Conservation (phyloP, 352 stramenopile species). For the Phytophthora nicotianae region DNA sequence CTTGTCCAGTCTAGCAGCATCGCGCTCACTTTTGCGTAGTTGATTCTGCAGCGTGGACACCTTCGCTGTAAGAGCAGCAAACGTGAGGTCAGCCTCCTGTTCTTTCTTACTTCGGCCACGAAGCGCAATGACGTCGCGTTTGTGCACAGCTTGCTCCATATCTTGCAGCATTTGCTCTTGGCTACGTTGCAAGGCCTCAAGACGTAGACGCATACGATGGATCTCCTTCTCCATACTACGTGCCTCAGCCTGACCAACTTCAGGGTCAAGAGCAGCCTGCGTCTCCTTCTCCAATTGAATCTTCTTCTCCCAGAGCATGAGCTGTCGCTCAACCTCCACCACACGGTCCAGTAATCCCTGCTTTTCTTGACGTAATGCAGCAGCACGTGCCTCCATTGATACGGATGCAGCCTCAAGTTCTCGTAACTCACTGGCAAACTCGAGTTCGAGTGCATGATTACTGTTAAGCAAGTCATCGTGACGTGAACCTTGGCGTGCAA, state of each 20-base stretch:
- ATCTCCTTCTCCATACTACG: constrained; percentile 96
- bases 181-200: constrained; percentile 90
- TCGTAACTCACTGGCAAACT: constrained; percentile 92
- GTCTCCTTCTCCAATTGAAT: constrained; percentile 97
- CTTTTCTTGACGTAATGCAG: constrained; percentile 82
- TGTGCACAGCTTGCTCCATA: constrained; percentile 95
- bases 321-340: constrained; percentile 91
- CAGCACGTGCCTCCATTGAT: constrained; percentile 74
- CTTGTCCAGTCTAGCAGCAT: constrained; percentile 65
- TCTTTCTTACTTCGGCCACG: constrained; percentile 86
- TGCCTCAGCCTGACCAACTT: constrained; percentile 91
- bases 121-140: constrained; percentile 92
- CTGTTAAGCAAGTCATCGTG: constrained; percentile 86
- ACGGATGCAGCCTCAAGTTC: constrained; percentile 88
- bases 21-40: constrained; percentile 70
- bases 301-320: constrained; percentile 97
- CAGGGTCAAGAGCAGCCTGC: constrained; percentile 92
- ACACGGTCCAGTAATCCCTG: constrained; percentile 90
- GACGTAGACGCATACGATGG: constrained; percentile 92
- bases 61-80: constrained; percentile 86
- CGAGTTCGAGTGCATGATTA: constrained; percentile 89
- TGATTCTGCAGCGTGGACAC: constrained; percentile 81
- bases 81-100: constrained; percentile 73
- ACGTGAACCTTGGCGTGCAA: constrained; percentile 83
- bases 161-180: constrained; percentile 94